Base-by-base conservation (phyloP, 495 filamentous ascomycete species). In the Talaromyces thailandensis region DNA sequence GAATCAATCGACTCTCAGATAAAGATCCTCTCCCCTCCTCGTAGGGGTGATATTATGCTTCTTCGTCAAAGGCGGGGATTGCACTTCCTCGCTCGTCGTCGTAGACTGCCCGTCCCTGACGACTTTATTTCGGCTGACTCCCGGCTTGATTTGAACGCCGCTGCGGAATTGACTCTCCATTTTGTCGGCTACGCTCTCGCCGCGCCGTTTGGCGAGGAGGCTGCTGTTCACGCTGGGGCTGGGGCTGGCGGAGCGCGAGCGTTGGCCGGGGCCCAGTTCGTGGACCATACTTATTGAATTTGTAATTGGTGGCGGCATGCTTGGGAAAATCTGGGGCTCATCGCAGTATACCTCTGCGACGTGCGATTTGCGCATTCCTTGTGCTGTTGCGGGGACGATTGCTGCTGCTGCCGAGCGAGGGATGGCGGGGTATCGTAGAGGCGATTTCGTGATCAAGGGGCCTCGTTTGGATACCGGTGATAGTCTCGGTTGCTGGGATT, bases 21-120 rank as follows among this genome's bases (percentile, higher is more conserved):
- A 74, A 64, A 79, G 63, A 63, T 77, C 74, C 16, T 68, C 62
- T 5, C 74, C 73, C 35, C 68, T 45, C 55, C 67, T 67, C 5
- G 74, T 76, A 3, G 75, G 75, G 9, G 72, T 76, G 40, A 79
- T 55, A 62, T 76, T 74, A 59, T 68, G 71, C 61, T 73, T 71
- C n/a, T 62, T 65, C 16, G 55, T 8, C 16, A 45, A 29, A 9
- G 24, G 59, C 0, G 40, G 43, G 3, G 59, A 51, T 14, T 61
- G 21, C 24, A 28, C 14, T 7, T 31, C 32, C 28, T 45, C 40
- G 1, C n/a, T 2, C 14, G 40, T 45, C 32, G 40, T 37, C 12
- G 32, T 37, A 37, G 32, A 37, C 14, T 37, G 32, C 11, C 32
- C 35, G 35, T 48, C 21, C 43, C 43, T 7, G 43, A 6, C 51